Percentiles rank a stretch among this genome's conserved stretches.
phyloP scores from a whole-genome alignment of 306 rosid species.

The Cicer judaicum region DNA sequence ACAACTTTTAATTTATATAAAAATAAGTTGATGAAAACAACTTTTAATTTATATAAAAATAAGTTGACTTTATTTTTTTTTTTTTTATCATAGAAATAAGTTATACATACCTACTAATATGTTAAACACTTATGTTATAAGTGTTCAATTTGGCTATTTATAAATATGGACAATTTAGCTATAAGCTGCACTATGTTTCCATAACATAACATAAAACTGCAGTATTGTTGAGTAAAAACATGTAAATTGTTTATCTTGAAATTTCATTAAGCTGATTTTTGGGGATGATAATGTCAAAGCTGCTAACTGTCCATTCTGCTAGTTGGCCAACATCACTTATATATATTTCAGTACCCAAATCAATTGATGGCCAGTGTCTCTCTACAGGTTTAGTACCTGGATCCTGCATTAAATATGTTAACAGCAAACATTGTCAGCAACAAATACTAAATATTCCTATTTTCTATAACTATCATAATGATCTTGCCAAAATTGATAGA shows the following conservation, averaged over 20 bases:
- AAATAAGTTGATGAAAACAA: too few species aligned
- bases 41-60: too few species aligned
- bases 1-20: too few species aligned
- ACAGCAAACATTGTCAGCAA: neutral
- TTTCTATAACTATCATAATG: neutral
- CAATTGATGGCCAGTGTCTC: slow-evolving; percentile 46
- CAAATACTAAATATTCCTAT: neutral
- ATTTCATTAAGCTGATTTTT: slow-evolving; percentile 17
- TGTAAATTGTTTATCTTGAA: neutral
- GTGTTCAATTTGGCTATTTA: too few species aligned
- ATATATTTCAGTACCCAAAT: slow-evolving; percentile 49
- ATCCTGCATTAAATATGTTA: slow-evolving; percentile 40
- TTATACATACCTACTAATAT: too few species aligned
- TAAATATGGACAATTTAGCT: too few species aligned
- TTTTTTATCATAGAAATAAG: too few species aligned
- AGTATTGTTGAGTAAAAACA: neutral
- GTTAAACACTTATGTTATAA: too few species aligned
- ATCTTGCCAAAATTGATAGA: neutral
- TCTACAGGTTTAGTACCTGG: slow-evolving; percentile 43
- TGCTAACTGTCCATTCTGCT: slow-evolving; percentile 51
- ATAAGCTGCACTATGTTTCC: too few species aligned
- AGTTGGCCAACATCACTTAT: slow-evolving; percentile 35
- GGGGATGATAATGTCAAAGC: slow-evolving; percentile 41
- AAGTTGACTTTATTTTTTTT: too few species aligned
- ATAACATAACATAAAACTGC: too few species aligned